Evolutionary conservation across 169 alveolate genomes (phyloP).

Genomic region (Babesia gibsoni): DNA sequence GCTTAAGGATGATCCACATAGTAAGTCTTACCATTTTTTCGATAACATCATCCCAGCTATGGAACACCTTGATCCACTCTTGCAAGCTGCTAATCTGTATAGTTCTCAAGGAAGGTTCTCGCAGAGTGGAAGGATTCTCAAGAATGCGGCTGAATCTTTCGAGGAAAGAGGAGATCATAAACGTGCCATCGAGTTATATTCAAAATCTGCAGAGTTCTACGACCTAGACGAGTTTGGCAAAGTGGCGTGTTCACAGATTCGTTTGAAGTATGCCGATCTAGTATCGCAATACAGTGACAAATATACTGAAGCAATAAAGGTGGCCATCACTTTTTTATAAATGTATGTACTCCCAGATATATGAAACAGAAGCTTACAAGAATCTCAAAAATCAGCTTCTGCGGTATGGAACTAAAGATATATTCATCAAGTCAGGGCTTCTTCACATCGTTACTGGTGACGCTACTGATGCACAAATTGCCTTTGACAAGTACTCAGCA

Average conservation of each 20-base stretch:
- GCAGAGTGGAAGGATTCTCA: constrained; percentile 70
- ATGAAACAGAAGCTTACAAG: constrained; percentile 69
- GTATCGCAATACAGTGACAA: constrained; percentile 34
- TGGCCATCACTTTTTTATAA: background rate
- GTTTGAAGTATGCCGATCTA: constrained; percentile 70
- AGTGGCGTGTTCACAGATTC: constrained; percentile 62
- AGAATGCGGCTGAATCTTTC: constrained; percentile 64
- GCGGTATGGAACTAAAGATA: constrained; percentile 71
- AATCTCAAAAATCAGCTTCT: constrained; percentile 62
- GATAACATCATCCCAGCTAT: constrained; percentile 4
- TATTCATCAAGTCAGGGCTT: constrained; percentile 69
- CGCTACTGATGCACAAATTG: constrained; percentile 58
- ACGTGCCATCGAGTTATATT: constrained; percentile 62
- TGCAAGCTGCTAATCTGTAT: constrained; percentile 67
- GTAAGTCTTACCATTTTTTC: constrained; percentile 6
- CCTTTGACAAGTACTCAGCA: constrained; percentile 26
- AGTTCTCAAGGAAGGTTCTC: constrained; percentile 68
- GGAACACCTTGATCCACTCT: constrained; percentile 49
- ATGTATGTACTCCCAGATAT: constrained; percentile 25
- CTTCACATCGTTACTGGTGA: constrained; percentile 38
- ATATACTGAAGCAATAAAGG: constrained; percentile 41
- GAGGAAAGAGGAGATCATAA: constrained; percentile 53
- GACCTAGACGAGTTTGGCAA: constrained; percentile 76
- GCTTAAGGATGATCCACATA: constrained; percentile 24
- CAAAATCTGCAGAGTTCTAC: constrained; percentile 71